These are phyloP conservation scores for Apiospora rasikravindrae DNA, from an alignment of 2,329 filamentous ascomycete genomes.

Conservation along the genomic window DNA sequence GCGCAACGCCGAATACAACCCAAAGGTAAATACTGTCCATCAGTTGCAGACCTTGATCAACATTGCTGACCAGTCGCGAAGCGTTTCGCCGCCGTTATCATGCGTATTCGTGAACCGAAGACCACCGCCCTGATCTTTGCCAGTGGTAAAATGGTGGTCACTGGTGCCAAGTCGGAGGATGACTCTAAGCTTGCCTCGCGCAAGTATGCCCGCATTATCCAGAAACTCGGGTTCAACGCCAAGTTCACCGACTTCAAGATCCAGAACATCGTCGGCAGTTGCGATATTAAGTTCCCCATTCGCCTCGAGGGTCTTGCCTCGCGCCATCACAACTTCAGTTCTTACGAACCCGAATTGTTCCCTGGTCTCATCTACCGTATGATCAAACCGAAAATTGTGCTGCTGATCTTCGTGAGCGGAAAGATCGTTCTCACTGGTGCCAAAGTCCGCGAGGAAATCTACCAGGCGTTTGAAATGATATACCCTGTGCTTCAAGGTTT, in stretches of 20 bases:
- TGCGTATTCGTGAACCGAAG: constrained; percentile 99
- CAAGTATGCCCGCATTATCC: constrained; percentile 98
- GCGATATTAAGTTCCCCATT: constrained; percentile 99
- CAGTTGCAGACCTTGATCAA: neutral
- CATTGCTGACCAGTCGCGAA: constrained; percentile 40
- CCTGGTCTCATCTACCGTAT: constrained; percentile 99
- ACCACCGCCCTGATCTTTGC: constrained; percentile 98
- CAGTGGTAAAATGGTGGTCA: constrained; percentile 99
- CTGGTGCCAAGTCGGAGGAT: constrained; percentile 96
- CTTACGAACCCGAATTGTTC: constrained; percentile 98
- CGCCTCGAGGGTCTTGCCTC: constrained; percentile 93
- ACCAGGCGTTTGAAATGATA: constrained; percentile 96
- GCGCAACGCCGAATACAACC: constrained; percentile 98
- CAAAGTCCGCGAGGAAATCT: constrained; percentile 98
- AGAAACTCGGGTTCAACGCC: constrained; percentile 99
- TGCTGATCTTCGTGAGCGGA: constrained; percentile 96
- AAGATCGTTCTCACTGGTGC: constrained; percentile 98
- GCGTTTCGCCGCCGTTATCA: constrained; percentile 99
- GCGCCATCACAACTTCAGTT: constrained; percentile 99
- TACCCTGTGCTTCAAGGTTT: constrained; percentile 91
- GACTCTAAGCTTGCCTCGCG: constrained; percentile 95
- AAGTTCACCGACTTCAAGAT: constrained; percentile 99
- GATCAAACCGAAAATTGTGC: constrained; percentile 99
- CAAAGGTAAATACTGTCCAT: constrained; percentile 71
- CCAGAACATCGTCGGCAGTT: constrained; percentile 98